Conservation (phyloP, 192 early-diverging fungal genomes). For the Linnemannia zychae region DNA sequence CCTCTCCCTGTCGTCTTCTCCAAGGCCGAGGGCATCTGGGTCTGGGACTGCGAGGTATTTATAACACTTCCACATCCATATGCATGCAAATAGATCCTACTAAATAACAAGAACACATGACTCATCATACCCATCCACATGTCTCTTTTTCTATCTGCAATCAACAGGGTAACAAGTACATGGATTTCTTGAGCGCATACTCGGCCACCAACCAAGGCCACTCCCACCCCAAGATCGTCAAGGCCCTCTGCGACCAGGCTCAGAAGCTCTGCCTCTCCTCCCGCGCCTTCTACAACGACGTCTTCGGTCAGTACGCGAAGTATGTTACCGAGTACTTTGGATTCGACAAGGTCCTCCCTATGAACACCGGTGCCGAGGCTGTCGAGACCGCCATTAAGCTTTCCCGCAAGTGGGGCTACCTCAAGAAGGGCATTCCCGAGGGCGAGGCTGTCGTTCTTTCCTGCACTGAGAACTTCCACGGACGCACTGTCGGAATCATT, state of each 20-base stretch:
- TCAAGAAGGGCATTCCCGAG: slow-evolving; percentile 88
- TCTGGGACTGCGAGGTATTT: slow-evolving; percentile 91
- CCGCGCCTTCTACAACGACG: slow-evolving; percentile 97
- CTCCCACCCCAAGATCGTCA: slow-evolving; percentile 95
- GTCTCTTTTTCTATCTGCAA: background rate
- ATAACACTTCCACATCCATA: background rate
- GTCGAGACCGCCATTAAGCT: slow-evolving; percentile 99
- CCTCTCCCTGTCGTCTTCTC: slow-evolving; percentile 95
- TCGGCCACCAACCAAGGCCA: slow-evolving; percentile 93
- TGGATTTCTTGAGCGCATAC: slow-evolving; percentile 91
- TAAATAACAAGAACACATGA: slow-evolving; percentile 63
- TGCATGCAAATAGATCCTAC: slow-evolving; percentile 43
- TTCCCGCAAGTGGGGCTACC: slow-evolving; percentile 96
- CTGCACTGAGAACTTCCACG: slow-evolving; percentile 95
- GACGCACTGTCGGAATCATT: slow-evolving; percentile 92
- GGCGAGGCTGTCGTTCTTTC: slow-evolving; percentile 88
- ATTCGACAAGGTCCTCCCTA: slow-evolving; percentile 98
- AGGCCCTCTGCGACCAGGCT: slow-evolving; percentile 92
- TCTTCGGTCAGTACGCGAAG: slow-evolving; percentile 91
- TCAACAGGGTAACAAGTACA: slow-evolving; percentile 80
- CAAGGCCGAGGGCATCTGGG: slow-evolving; percentile 88
- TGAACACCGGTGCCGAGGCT: slow-evolving; percentile 99
- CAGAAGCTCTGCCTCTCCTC: slow-evolving; percentile 87
- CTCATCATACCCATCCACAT: slow-evolving; percentile 61
- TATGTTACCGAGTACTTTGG: slow-evolving; percentile 95